phyloP scores from a whole-genome alignment of 208 protist species.

The Trypanosoma lewisi region DNA sequence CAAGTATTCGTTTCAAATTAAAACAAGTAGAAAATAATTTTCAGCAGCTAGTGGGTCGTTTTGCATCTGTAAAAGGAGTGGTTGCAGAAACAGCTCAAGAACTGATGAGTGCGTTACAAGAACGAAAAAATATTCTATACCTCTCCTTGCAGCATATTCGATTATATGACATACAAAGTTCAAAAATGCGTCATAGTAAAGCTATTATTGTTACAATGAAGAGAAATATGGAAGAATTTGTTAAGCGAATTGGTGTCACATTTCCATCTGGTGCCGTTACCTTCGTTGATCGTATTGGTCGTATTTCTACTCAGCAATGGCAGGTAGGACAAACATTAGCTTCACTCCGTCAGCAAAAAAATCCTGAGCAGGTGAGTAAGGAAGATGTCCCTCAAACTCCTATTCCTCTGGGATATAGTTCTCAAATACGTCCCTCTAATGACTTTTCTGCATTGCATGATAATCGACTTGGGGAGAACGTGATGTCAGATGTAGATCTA shows the following conservation, averaged over 20 bases:
- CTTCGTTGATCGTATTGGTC: slow-evolving; percentile 82
- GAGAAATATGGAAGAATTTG: slow-evolving; percentile 50
- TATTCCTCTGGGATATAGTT: not conserved
- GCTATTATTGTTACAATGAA: slow-evolving; percentile 76
- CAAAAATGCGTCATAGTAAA: slow-evolving; percentile 73
- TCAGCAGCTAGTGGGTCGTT: slow-evolving; percentile 84
- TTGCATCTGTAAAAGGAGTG: slow-evolving; percentile 81
- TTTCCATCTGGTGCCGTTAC: slow-evolving; percentile 78
- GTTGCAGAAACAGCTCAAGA: slow-evolving; percentile 83
- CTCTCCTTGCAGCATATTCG: slow-evolving; percentile 92
- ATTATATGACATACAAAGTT: slow-evolving; percentile 86
- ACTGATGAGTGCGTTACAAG: slow-evolving; percentile 83
- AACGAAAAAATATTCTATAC: slow-evolving; percentile 89
- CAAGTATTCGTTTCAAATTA: slow-evolving; percentile 85
- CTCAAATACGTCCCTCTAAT: not conserved
- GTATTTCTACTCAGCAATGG: slow-evolving; percentile 82
- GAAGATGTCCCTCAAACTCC: not conserved
- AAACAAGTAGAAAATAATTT: slow-evolving; percentile 90
- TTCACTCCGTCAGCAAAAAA: slow-evolving; percentile 56
- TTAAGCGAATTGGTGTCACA: slow-evolving; percentile 64
- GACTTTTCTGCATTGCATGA: not conserved
- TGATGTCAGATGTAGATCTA: not conserved
- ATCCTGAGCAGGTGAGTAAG: slow-evolving; percentile 7
- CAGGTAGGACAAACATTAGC: slow-evolving; percentile 83
- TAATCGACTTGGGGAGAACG: not conserved